Evolutionary conservation across 2,329 filamentous ascomycete genomes (phyloP).

Genomic region (Thielaviopsis ethacetica): DNA sequence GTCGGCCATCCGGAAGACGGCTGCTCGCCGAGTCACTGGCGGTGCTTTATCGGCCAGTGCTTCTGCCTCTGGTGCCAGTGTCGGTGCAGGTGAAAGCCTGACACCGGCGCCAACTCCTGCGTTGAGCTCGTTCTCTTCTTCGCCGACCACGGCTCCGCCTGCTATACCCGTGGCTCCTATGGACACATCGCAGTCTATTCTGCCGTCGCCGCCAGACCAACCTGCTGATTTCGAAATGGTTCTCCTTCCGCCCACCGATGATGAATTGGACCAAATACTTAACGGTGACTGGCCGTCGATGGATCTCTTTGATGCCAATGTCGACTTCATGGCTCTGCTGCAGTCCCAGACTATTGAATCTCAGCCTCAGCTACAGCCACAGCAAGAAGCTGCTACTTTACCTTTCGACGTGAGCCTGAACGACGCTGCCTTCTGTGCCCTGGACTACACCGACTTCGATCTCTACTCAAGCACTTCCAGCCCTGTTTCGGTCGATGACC

Average conservation of each 20-base stretch:
- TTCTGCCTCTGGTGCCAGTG: neutral
- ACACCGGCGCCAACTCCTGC: neutral
- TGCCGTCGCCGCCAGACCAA: neutral
- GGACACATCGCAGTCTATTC: neutral
- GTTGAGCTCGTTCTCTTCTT: neutral
- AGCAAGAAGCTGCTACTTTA: neutral
- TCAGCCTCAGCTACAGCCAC: neutral
- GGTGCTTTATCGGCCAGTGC: too few species aligned
- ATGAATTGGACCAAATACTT: too few species aligned
- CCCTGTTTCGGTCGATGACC: slow-evolving; percentile 32
- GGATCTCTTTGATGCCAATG: neutral
- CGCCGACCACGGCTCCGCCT: neutral
- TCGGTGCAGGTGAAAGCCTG: neutral
- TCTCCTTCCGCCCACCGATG: too few species aligned
- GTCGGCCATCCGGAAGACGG: neutral
- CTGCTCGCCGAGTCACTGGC: neutral
- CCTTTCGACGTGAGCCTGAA: neutral
- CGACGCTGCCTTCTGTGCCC: neutral
- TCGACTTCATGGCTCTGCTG: neutral
- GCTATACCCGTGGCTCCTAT: neutral
- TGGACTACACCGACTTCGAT: slow-evolving; percentile 37
- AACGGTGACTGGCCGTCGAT: too few species aligned
- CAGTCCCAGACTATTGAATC: neutral
- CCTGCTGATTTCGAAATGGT: too few species aligned
- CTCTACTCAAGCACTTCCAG: slow-evolving; percentile 33